Percentiles rank a stretch among this genome's conserved stretches.
Conservation (phyloP, 257 asterid genomes). For the Jacaranda mimosifolia region DNA sequence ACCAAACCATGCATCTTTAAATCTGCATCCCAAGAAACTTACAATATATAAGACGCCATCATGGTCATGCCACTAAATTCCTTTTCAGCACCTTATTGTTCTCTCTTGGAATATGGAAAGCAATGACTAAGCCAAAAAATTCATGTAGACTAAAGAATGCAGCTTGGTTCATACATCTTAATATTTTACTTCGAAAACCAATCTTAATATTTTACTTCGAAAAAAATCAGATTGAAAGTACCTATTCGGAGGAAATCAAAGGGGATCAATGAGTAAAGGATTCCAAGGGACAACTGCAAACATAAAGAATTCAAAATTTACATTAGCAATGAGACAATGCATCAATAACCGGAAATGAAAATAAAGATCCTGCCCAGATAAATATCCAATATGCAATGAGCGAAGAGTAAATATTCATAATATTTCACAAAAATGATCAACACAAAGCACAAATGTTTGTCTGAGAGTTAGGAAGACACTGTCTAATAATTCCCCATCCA, state of each 20-base stretch:
- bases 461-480: not conserved
- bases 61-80: not conserved
- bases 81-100: not conserved
- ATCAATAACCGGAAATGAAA: slow-evolving; percentile 7
- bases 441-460: not conserved
- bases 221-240: slow-evolving; percentile 35
- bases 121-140: not conserved
- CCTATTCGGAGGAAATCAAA: slow-evolving; percentile 76
- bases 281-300: slow-evolving; percentile 72
- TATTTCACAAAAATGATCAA: not conserved
- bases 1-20: not conserved
- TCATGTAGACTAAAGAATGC: not conserved
- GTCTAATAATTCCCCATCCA: not conserved
- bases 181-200: not conserved
- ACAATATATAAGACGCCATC: not conserved
- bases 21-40: not conserved
- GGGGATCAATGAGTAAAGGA: slow-evolving; percentile 69
- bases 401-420: not conserved
- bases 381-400: not conserved
- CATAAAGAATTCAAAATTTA: slow-evolving; percentile 5
- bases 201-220: not conserved
- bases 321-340: slow-evolving; percentile 30
- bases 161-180: not conserved
- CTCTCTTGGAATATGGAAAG: not conserved
- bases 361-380: not conserved